Evolutionary conservation across 1,139 yeast genomes (phyloP).

Genomic region (Kazachstania sp.): DNA sequence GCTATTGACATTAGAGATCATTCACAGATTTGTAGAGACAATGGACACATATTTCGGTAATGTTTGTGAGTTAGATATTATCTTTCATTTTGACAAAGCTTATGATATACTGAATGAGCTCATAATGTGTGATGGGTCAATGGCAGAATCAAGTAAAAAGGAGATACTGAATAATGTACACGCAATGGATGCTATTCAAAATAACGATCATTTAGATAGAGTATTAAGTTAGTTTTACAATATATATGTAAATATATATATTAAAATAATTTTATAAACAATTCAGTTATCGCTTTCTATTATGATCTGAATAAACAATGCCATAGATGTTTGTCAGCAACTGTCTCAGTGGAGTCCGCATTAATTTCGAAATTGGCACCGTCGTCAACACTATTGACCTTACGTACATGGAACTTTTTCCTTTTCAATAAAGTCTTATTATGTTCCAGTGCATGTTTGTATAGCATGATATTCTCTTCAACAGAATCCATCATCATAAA

Average conservation of each 20-base stretch:
- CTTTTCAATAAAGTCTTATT: slow-evolving; percentile 4
- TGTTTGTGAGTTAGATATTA: slow-evolving; percentile 88
- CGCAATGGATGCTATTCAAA: slow-evolving; percentile 71
- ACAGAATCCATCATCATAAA: slow-evolving; percentile 76
- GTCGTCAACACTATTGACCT: slow-evolving; percentile 13
- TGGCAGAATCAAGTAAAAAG: slow-evolving; percentile 75
- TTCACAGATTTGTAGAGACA: slow-evolving; percentile 91
- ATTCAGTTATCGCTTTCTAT: neutral
- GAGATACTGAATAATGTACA: slow-evolving; percentile 70
- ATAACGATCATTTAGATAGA: slow-evolving; percentile 49
- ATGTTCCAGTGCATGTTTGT: slow-evolving; percentile 24
- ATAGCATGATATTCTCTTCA: slow-evolving; percentile 75
- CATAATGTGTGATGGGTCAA: slow-evolving; percentile 67
- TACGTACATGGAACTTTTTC: neutral
- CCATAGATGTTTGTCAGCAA: slow-evolving; percentile 25
- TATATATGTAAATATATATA: neutral
- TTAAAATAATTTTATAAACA: neutral
- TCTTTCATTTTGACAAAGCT: slow-evolving; percentile 90
- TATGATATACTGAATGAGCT: slow-evolving; percentile 87
- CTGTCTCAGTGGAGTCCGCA: slow-evolving; percentile 22
- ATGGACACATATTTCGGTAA: slow-evolving; percentile 95
- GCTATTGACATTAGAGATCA: slow-evolving; percentile 70
- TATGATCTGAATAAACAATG: slow-evolving; percentile 21
- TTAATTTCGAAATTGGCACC: slow-evolving; percentile 15
- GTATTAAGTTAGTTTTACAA: slow-evolving; percentile 27